Evolutionary conservation across 495 filamentous ascomycete species (phyloP).

Genomic region (Letharia columbiana): DNA sequence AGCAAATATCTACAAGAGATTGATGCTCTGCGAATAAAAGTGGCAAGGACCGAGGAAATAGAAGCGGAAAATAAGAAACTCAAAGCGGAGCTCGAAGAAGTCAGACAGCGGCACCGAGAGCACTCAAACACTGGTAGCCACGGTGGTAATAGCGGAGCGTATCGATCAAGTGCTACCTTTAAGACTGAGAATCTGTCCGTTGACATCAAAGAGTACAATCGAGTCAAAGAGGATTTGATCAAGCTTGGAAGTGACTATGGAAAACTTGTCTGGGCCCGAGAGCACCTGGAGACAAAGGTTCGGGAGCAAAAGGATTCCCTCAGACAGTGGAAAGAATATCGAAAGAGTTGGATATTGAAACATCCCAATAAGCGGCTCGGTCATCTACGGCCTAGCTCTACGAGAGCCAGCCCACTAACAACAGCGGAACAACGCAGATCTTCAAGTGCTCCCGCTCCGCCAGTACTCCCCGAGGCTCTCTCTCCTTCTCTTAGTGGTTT

Average conservation of each 20-base stretch:
- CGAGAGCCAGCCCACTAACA: not conserved
- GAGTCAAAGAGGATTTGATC: conserved; percentile 7
- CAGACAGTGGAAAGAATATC: conserved; percentile 28
- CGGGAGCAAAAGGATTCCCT: conserved; percentile 25
- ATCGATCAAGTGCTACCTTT: not conserved
- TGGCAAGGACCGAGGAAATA: conserved; percentile 9
- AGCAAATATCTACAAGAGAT: conserved; percentile 26
- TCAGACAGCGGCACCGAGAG: conserved; percentile 7
- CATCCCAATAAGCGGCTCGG: conserved; percentile 10
- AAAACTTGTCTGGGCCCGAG: conserved; percentile 20
- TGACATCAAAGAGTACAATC: conserved; percentile 8
- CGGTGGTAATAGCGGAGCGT: not conserved
- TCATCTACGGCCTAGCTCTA: not conserved
- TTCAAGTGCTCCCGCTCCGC: conserved; percentile 8
- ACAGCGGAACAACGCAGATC: not conserved
- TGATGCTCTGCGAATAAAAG: conserved; percentile 25
- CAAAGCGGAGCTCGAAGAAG: conserved; percentile 24
- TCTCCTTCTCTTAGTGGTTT: not conserved
- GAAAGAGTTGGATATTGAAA: conserved; percentile 21
- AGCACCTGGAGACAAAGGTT: conserved; percentile 19
- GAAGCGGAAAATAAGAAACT: conserved; percentile 19
- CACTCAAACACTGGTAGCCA: too few relatives aligned
- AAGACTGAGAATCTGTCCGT: not conserved
- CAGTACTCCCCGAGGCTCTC: conserved; percentile 4
- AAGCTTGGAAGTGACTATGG: conserved; percentile 17